Percentiles rank a stretch among this genome's conserved stretches.
Conservation (phyloP, 1,284 basidiomycete genomes). For the Ganoderma leucocontextum region DNA sequence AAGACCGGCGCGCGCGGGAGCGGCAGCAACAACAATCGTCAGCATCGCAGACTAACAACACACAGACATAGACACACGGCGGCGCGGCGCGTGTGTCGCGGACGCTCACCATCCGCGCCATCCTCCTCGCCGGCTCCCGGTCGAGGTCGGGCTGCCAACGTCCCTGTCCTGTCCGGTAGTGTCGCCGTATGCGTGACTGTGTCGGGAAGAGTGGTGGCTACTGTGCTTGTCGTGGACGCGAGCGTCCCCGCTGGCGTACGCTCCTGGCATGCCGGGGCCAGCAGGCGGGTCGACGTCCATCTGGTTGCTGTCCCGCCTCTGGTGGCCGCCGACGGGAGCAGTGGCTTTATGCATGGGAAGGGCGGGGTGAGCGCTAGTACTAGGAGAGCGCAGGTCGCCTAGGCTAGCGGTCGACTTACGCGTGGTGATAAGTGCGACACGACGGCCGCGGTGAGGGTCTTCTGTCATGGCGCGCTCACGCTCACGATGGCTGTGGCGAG, state of each 20-base stretch:
- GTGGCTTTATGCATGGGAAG: not conserved
- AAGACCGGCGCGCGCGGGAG: not conserved
- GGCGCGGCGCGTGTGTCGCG: slow-evolving; percentile 1
- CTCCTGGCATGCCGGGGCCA: not conserved
- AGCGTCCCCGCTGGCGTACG: not conserved
- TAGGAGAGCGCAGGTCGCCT: not conserved
- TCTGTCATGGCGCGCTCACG: slow-evolving; percentile 16
- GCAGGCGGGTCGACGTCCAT: slow-evolving; percentile 9
- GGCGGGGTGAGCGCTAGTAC: not conserved
- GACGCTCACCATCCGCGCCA: slow-evolving; percentile 36
- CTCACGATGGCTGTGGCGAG: slow-evolving; percentile 24
- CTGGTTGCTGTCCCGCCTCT: slow-evolving; percentile 17
- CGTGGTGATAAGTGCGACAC: not conserved
- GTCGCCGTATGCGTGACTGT: slow-evolving; percentile 11
- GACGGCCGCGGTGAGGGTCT: slow-evolving; percentile 11
- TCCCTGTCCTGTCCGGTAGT: not conserved
- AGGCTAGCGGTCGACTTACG: slow-evolving; percentile 19
- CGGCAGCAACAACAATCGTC: not conserved
- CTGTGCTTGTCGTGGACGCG: slow-evolving; percentile 6
- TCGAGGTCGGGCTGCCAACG: slow-evolving; percentile 4
- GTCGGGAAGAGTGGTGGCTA: slow-evolving; percentile 10
- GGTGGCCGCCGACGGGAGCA: slow-evolving; percentile 7
- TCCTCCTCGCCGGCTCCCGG: slow-evolving; percentile 13
- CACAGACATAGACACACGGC: slow-evolving; percentile 2
- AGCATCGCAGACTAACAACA: not conserved